Evolutionary conservation across 1,284 basidiomycete genomes (phyloP), one percentile per base, ranked within the genome.

Genomic region (Volvariella volvacea): DNA sequence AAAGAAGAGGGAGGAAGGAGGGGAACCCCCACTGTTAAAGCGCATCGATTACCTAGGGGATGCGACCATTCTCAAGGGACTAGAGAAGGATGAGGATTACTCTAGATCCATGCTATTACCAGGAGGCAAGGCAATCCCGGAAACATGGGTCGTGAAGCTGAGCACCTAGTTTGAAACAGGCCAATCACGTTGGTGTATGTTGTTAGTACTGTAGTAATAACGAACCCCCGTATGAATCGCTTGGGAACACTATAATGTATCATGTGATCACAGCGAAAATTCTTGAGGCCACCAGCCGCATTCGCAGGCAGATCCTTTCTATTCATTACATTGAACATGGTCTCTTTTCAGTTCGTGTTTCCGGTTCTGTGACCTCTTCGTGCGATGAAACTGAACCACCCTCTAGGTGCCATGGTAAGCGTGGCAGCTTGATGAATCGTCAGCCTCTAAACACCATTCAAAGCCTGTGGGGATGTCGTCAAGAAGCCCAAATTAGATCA

Each of bases 401-500:
- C 39, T 43, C 25, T 12, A 74, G 71, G 57, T 74, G 71, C 53
- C 67, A 73, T 59, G 60, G 68, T 70, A 37, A 58, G 60, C 28
- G 19, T 30, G 6, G 14, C 16, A 10, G 14, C 6, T 12, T 21
- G 14, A 17, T 15, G 8, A 9, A 10, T 14, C 19, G 9, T 36
- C 16, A 22, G 9, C n/a, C 25, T 16, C 17, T 19, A 8, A 40
- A 21, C 20, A 22, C 31, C 28, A 30, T 38, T 20, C 37, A 45
- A 50, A 88, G 87, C 58, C 31, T 93, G 92, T 63, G 69, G 74
- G 42, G 92, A 94, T 53, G 83, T 88, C 6, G 80, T 94, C 31
- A 95, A 92, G 65, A 95, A 95, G 61, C 92, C 92, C 6, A 92
- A 93, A 62, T 76, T 92, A 3, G 85, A 90, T 58, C 73, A 79